A percentile compares a stretch with the other conserved stretches of the same genome.
Conservation (phyloP, 2,329 filamentous ascomycete species). For the Ophiosphaerella narmari region DNA sequence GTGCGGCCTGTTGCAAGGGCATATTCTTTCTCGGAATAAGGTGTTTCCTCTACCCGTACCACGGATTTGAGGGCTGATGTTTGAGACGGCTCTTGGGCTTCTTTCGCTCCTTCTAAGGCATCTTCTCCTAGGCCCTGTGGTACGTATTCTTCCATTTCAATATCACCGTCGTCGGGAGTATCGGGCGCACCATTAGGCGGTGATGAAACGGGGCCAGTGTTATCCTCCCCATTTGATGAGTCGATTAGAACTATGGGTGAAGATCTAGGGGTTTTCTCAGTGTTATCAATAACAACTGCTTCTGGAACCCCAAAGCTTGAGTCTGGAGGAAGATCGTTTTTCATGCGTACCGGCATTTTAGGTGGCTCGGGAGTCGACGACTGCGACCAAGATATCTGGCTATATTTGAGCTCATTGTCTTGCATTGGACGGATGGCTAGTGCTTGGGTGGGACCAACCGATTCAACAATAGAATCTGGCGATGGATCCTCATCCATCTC, state of each 20-base stretch:
- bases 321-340: constrained; percentile 33
- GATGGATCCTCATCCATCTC: constrained; percentile 21
- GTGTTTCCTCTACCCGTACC: constrained; percentile 40
- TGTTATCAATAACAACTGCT: neutral
- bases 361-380: constrained; percentile 24
- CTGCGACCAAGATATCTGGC: constrained; percentile 24
- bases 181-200: constrained; percentile 10
- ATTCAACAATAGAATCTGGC: constrained; percentile 8
- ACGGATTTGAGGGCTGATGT: constrained; percentile 6
- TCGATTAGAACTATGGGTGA: neutral
- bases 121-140: constrained; percentile 38
- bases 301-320: constrained; percentile 26
- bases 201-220: constrained; percentile 19
- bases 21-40: constrained; percentile 24
- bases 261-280: neutral
- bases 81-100: neutral
- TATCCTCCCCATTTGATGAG: constrained; percentile 16
- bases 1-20: constrained; percentile 14
- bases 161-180: constrained; percentile 30
- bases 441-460: constrained; percentile 7
- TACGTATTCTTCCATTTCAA: constrained; percentile 34
- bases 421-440: constrained; percentile 7
- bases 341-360: constrained; percentile 7
- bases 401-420: constrained; percentile 13
- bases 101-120: neutral